Percentiles rank a stretch among this genome's conserved stretches.
These are phyloP conservation scores for Alternaria tenuissima DNA, from an alignment of 2,329 filamentous ascomycete genomes.

Conservation along the genomic window DNA sequence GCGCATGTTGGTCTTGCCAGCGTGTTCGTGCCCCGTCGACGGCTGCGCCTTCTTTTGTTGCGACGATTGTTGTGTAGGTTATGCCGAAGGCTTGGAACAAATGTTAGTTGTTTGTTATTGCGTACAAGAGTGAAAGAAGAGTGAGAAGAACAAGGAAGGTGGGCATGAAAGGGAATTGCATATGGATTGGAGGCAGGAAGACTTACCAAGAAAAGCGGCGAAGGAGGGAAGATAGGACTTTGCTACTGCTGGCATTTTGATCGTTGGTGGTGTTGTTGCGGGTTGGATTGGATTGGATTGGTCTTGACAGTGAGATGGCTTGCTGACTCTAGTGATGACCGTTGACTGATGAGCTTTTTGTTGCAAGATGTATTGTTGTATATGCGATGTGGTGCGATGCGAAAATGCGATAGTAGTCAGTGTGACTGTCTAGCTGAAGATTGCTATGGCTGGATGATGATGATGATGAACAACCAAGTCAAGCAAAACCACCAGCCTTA, in stretches of 20 bases:
- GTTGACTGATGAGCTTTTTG: background rate
- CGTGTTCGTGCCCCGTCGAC: conserved; percentile 44
- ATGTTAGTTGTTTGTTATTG: conserved; percentile 11
- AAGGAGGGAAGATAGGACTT: conserved; percentile 47
- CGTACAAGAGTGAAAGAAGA: background rate
- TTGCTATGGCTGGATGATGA: background rate
- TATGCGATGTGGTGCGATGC: background rate
- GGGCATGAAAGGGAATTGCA: background rate
- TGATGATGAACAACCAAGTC: background rate
- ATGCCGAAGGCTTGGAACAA: conserved; percentile 30
- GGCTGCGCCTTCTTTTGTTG: conserved; percentile 42
- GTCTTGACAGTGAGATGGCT: background rate
- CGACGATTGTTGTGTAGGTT: conserved; percentile 46
- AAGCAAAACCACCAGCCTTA: background rate
- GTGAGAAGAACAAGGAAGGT: no score
- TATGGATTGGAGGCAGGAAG: background rate
- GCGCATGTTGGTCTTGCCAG: conserved; percentile 45
- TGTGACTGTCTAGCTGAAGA: background rate
- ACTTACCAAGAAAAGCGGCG: conserved; percentile 42
- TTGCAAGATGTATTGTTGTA: background rate
- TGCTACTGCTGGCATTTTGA: conserved; percentile 41
- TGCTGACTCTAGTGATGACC: background rate
- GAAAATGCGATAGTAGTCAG: background rate
- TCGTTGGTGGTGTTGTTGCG: background rate
- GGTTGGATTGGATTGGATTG: background rate